Conservation (phyloP, 768 basidiomycete genomes). For the Xanthoconium stramineum region DNA sequence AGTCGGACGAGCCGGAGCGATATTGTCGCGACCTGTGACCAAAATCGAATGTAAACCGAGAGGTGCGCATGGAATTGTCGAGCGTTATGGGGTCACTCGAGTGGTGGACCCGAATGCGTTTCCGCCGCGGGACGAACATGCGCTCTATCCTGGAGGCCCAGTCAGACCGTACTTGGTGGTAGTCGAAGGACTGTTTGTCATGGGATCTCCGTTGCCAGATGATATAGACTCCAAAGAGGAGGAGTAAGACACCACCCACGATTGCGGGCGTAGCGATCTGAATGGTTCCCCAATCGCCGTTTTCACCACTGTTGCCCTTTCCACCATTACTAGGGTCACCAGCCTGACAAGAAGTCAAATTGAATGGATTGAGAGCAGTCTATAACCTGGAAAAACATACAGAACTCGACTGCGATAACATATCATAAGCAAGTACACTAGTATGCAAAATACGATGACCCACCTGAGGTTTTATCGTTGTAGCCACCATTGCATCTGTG, state of each 20-base stretch:
- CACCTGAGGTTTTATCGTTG: constrained; percentile 13
- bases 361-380: background rate
- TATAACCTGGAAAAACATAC: constrained; percentile 13
- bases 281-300: constrained; percentile 20
- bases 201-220: constrained; percentile 22
- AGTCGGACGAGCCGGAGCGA: constrained; percentile 28
- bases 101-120: constrained; percentile 13
- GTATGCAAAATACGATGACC: background rate
- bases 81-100: constrained; percentile 18
- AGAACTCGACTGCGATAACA: constrained; percentile 14
- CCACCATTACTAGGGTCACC: constrained; percentile 1
- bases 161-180: constrained; percentile 10
- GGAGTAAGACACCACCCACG: constrained; percentile 30
- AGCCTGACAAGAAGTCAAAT: constrained; percentile 9
- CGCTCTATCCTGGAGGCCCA: constrained; percentile 15
- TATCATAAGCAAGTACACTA: background rate
- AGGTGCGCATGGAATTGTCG: constrained; percentile 20
- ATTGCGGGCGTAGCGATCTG: constrained; percentile 36
- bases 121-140: constrained; percentile 15
- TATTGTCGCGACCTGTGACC: constrained; percentile 5
- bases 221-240: constrained; percentile 20
- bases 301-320: too few species aligned
- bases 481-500: constrained; percentile 22
- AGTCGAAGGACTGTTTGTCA: constrained; percentile 5
- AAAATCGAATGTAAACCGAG: background rate